Conservation (phyloP, 2,329 filamentous ascomycete genomes). For the Ophiocordyceps camponoti-leonardi region DNA sequence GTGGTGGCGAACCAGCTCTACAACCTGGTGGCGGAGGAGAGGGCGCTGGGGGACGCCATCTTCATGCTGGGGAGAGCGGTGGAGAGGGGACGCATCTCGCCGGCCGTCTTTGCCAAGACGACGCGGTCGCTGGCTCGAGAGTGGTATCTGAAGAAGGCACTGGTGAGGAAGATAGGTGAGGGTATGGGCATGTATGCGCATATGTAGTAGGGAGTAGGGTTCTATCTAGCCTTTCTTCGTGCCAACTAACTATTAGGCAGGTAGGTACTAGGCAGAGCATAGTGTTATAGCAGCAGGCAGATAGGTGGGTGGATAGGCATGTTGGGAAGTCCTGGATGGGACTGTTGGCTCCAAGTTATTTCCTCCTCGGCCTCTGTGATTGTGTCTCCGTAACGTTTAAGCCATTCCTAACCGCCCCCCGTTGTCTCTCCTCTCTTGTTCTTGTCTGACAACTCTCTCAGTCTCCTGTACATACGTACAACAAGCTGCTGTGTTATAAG, state of each 20-base stretch:
- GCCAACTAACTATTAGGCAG: no score
- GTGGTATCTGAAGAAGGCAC: constrained; percentile 69
- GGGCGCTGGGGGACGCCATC: constrained; percentile 70
- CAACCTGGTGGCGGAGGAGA: constrained; percentile 72
- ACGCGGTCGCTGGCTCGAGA: constrained; percentile 60
- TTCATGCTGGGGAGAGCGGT: constrained; percentile 64
- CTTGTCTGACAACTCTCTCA: not conserved
- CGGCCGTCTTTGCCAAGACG: constrained; percentile 62
- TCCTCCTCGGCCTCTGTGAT: no score
- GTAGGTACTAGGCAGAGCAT: no score
- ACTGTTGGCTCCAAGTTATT: no score
- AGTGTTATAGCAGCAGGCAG: no score
- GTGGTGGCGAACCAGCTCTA: constrained; percentile 90
- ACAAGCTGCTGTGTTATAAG: not conserved
- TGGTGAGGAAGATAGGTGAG: constrained; percentile 58
- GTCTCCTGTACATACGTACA: no score
- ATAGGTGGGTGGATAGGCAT: constrained; percentile 64
- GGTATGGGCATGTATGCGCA: constrained; percentile 47
- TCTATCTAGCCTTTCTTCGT: no score
- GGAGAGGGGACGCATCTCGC: constrained; percentile 52
- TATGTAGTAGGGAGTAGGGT: no score
- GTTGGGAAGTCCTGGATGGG: not conserved
- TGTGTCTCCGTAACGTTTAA: no score
- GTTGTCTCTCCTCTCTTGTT: not conserved
- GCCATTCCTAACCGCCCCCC: not conserved